Evolutionary conservation across 805 yeast species (phyloP).

Genomic region (Debaryomyces maramus): DNA sequence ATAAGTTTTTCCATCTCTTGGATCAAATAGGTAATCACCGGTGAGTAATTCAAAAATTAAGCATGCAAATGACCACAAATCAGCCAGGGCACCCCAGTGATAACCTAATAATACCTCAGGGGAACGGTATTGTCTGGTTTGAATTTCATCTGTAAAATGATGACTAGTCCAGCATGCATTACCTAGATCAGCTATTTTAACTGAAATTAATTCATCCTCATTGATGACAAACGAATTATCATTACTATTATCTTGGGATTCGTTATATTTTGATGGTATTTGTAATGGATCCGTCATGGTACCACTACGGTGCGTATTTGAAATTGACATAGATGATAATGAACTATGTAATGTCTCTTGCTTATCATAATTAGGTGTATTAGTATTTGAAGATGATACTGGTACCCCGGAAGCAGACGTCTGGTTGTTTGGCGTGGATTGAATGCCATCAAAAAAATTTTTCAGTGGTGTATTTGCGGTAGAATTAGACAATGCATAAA

Average conservation of each 20-base stretch:
- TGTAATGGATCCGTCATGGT: constrained; percentile 16
- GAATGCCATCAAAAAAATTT: constrained; percentile 9
- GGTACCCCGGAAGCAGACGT: constrained; percentile 15
- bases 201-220: constrained; percentile 58
- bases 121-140: constrained; percentile 65
- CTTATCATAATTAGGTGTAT: constrained; percentile 12
- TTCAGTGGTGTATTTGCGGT: constrained; percentile 42
- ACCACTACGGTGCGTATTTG: constrained; percentile 20
- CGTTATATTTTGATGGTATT: constrained; percentile 13
- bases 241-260: constrained; percentile 5
- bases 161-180: constrained; percentile 65
- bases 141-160: constrained; percentile 68
- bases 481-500: constrained; percentile 37
- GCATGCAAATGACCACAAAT: constrained; percentile 96
- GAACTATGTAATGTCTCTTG: constrained; percentile 36
- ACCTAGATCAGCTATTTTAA: constrained; percentile 69
- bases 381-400: constrained; percentile 12
- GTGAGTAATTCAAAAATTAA: constrained; percentile 86
- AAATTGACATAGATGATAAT: constrained; percentile 44
- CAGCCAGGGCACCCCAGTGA: constrained; percentile 93
- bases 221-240: constrained; percentile 23
- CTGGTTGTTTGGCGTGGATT: constrained; percentile 6
- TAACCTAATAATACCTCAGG: constrained; percentile 71
- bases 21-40: constrained; percentile 94
- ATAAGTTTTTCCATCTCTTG: constrained; percentile 73